Evolutionary conservation across 768 basidiomycete species (phyloP).

Genomic region (Peribolospora baueri): DNA sequence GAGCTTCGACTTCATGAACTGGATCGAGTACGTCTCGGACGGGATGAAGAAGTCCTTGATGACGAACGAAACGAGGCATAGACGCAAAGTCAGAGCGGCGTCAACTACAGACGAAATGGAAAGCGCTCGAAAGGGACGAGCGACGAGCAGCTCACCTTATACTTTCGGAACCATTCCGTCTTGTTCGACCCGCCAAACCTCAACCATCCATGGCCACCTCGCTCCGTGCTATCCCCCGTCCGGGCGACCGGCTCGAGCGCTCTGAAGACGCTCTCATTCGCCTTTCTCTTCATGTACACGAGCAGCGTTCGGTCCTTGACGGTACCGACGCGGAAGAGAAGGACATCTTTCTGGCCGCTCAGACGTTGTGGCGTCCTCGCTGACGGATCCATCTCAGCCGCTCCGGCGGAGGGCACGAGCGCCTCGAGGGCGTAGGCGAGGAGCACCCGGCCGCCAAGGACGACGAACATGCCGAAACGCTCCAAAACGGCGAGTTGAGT

Average conservation of each 20-base stretch:
- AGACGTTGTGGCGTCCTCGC: conserved; percentile 64
- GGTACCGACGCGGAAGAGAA: conserved; percentile 83
- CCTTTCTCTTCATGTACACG: conserved; percentile 82
- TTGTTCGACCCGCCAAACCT: conserved; percentile 48
- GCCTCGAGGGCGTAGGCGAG: conserved; percentile 68
- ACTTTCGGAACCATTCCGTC: conserved; percentile 85
- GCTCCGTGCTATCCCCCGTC: conserved; percentile 47
- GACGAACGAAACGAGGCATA: conserved; percentile 2
- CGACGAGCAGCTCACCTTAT: conserved; percentile 27
- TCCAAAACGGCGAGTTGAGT: conserved; percentile 90
- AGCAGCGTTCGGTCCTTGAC: conserved; percentile 69
- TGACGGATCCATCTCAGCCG: conserved; percentile 33
- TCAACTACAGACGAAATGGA: background rate
- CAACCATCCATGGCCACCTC: conserved; percentile 44
- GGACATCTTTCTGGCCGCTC: conserved; percentile 71
- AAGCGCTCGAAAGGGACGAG: conserved; percentile 3
- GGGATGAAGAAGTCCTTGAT: conserved; percentile 65
- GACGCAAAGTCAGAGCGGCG: background rate
- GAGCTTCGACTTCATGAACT: conserved; percentile 74
- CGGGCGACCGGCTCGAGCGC: conserved; percentile 90
- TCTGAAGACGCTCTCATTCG: conserved; percentile 81
- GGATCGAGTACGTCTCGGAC: conserved; percentile 42
- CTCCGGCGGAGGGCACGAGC: conserved; percentile 62
- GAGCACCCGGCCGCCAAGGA: conserved; percentile 58
- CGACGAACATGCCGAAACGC: conserved; percentile 88